Conservation (phyloP, 2,329 filamentous ascomycete genomes). For the Ploettnerulaceae sp. region DNA sequence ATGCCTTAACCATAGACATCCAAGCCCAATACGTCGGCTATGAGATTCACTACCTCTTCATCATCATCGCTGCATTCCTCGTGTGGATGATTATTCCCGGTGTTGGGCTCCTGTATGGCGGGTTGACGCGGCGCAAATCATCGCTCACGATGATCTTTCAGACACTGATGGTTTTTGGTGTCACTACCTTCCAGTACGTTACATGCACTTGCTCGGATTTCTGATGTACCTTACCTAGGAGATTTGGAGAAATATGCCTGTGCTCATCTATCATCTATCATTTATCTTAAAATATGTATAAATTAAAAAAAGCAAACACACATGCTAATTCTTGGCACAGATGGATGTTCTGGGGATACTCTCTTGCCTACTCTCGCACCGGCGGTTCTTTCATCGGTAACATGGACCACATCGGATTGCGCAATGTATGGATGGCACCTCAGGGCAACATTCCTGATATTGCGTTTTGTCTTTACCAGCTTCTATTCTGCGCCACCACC, state of each 20-base stretch:
- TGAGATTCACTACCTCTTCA: too few species aligned
- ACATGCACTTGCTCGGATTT: too few species aligned
- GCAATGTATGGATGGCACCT: conserved; percentile 74
- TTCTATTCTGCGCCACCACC: conserved; percentile 95
- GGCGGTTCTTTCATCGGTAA: conserved; percentile 90
- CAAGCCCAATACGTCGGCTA: too few species aligned
- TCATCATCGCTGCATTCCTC: conserved; percentile 84
- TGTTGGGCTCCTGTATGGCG: conserved; percentile 96
- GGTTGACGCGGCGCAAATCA: conserved; percentile 90
- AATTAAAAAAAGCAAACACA: too few species aligned
- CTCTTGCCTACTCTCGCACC: conserved; percentile 78
- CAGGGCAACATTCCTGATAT: conserved; percentile 50
- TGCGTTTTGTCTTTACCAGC: conserved; percentile 45
- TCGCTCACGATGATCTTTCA: conserved; percentile 96
- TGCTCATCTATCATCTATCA: too few species aligned
- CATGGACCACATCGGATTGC: conserved; percentile 81
- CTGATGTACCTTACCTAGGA: too few species aligned
- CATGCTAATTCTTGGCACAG: too few species aligned
- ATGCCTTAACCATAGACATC: too few species aligned
- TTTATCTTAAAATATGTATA: too few species aligned
- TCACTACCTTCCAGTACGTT: conserved; percentile 92
- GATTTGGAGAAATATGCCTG: too few species aligned
- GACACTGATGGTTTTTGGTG: conserved; percentile 84
- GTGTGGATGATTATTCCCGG: conserved; percentile 94
- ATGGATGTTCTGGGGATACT: conserved; percentile 99